A percentile compares a stretch with the other conserved stretches of the same genome.
phyloP scores from a whole-genome alignment of 2,329 filamentous ascomycete species.

The Fusarium neocosmosporiellum region DNA sequence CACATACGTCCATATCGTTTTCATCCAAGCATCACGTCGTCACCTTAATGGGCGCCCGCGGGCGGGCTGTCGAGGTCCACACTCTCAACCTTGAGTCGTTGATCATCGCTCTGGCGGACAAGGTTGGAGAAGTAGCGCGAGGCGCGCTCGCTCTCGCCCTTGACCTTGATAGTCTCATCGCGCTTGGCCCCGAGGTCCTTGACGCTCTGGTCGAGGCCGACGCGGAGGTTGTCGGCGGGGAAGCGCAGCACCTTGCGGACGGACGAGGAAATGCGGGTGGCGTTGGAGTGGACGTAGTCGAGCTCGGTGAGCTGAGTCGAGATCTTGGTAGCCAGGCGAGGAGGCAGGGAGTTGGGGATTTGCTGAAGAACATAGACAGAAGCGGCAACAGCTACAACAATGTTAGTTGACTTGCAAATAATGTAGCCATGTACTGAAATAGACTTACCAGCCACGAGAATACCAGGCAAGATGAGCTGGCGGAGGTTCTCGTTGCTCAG shows the following conservation, averaged over 20 bases:
- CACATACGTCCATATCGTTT: constrained; percentile 5
- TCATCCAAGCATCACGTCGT: constrained; percentile 22
- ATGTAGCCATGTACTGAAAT: background rate
- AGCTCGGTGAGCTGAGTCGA: constrained; percentile 81
- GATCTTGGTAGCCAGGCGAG: constrained; percentile 86
- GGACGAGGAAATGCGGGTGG: constrained; percentile 83
- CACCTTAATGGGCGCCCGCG: constrained; percentile 46
- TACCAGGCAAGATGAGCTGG: constrained; percentile 81
- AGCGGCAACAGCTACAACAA: constrained; percentile 73
- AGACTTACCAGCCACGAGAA: constrained; percentile 80
- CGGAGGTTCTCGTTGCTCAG: constrained; percentile 85
- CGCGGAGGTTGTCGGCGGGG: constrained; percentile 86
- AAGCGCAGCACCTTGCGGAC: constrained; percentile 90
- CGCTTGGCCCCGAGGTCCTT: constrained; percentile 83
- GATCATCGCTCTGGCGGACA: constrained; percentile 70
- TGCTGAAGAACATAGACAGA: constrained; percentile 85
- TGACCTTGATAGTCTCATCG: constrained; percentile 85
- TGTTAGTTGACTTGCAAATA: constrained; percentile 13
- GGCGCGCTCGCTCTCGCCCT: constrained; percentile 85
- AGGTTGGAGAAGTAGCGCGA: constrained; percentile 92
- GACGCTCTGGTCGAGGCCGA: constrained; percentile 84
- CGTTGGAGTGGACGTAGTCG: constrained; percentile 94
- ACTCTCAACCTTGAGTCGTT: constrained; percentile 61
- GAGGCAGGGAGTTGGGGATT: constrained; percentile 89
- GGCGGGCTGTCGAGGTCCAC: constrained; percentile 68